A percentile compares a stretch with the other conserved stretches of the same genome.
Conservation (phyloP, 2,329 filamentous ascomycete species). For the Rutstroemia sp. region DNA sequence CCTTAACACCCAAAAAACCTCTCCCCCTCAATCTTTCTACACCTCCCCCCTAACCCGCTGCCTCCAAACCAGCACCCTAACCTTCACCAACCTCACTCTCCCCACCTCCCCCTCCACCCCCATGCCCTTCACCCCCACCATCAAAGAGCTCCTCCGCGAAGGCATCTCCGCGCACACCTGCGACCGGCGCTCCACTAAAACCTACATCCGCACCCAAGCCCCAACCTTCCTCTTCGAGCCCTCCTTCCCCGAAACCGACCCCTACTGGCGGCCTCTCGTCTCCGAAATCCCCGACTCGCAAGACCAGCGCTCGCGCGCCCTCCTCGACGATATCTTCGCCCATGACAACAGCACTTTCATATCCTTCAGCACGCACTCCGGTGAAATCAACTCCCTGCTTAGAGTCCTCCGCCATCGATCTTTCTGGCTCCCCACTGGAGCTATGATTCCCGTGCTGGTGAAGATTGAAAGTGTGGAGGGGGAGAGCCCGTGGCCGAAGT, state of each 20-base stretch:
- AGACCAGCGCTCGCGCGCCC: slow-evolving; percentile 39
- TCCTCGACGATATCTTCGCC: slow-evolving; percentile 50
- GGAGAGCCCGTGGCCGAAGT: slow-evolving; percentile 5
- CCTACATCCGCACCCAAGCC: slow-evolving; percentile 41
- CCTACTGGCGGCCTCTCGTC: slow-evolving; percentile 37
- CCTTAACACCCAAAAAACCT: slow-evolving; percentile 45
- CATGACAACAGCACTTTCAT: slow-evolving; percentile 47
- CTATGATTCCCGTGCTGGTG: slow-evolving; percentile 61
- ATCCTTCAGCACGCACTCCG: slow-evolving; percentile 53
- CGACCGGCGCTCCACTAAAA: slow-evolving; percentile 50
- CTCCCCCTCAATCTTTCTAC: slow-evolving; percentile 57
- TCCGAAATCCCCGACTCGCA: slow-evolving; percentile 42
- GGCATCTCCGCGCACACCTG: slow-evolving; percentile 63
- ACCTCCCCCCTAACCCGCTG: slow-evolving; percentile 56
- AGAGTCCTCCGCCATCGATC: slow-evolving; percentile 50
- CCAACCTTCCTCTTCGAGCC: slow-evolving; percentile 50
- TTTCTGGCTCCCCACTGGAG: slow-evolving; percentile 58
- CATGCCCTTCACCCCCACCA: slow-evolving; percentile 45
- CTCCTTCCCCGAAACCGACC: slow-evolving; percentile 52
- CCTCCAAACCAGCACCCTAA: slow-evolving; percentile 52
- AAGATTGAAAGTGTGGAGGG: slow-evolving; percentile 41
- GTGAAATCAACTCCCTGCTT: slow-evolving; percentile 47
- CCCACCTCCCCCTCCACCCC: slow-evolving; percentile 41
- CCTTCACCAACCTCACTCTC: slow-evolving; percentile 35
- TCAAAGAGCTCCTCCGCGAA: slow-evolving; percentile 62